Base-by-base conservation (phyloP, 169 alveolate genomes). In the Plasmodium gonderi region DNA sequence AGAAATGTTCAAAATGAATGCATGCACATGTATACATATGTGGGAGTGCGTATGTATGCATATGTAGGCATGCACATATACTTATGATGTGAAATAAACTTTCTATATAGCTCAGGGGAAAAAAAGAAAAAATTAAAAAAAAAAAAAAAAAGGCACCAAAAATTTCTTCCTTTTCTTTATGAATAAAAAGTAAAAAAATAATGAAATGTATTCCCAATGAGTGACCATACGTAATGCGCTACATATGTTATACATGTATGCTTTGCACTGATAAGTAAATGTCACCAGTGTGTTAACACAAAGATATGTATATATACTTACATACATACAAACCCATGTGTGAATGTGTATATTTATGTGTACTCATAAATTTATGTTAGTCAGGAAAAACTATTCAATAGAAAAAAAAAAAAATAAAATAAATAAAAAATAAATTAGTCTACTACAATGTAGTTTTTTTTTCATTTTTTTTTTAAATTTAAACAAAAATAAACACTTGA, bases 1-100 rank as follows among this genome's bases (percentile, higher is more conserved):
- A 69, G 49, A 69, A 69, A 69, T 69, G 44, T 33, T 69, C 54
- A 69, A 33, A 69, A 31, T 68, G 79, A 33, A 42, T 42, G 23
- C 44, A 69, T 69, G 79, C 79, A 69, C 33, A 69, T 12, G 51
- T 36, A 8, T 31, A 31, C 29, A 9, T 69, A 69, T 69, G 49
- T 38, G 49, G 54, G 54, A 45, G n/a, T 45, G 54, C 29, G 79
- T 17, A 69, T 69, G 14, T 69, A 69, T 69, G 42, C 17, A 23
- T 5, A 20, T 60, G 36, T 60, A 60, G 72, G 31, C n/a, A 69
- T 69, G 14, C 23, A 69, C 23, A 38, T 23, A 23, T 5, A 20
- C 26, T 12, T 60, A 60, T 29, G 31, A 60, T 23, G 72, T 26
- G 40, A 60, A 36, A 11, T 20, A 0, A 60, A 60, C 40, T 36